These are phyloP conservation scores for Ogataea salicorniae DNA, from an alignment of 805 yeast genomes.

Conservation along the genomic window DNA sequence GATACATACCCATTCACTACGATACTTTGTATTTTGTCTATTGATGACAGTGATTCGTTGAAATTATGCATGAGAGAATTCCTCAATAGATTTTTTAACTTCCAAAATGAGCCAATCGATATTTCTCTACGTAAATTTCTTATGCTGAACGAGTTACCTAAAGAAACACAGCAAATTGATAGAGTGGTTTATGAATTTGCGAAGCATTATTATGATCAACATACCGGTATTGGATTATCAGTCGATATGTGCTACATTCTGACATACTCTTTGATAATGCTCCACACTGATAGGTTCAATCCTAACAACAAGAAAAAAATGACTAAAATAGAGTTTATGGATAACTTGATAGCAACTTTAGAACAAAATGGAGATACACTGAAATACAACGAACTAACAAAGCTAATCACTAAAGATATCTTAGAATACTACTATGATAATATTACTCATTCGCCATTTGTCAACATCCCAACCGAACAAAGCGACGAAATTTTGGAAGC, in stretches of 20 bases:
- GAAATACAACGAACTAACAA: slow-evolving; percentile 19
- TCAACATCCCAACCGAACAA: slow-evolving; percentile 31
- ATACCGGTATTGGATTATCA: slow-evolving; percentile 33
- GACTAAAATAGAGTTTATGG: slow-evolving; percentile 57
- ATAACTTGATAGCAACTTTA: slow-evolving; percentile 28
- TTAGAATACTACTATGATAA: slow-evolving; percentile 62
- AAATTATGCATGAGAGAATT: slow-evolving; percentile 19
- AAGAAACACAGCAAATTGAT: slow-evolving; percentile 74
- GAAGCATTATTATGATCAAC: slow-evolving; percentile 40
- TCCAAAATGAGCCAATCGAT: slow-evolving; percentile 55
- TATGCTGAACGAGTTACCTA: slow-evolving; percentile 55
- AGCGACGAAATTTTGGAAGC: slow-evolving; percentile 18
- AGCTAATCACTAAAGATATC: slow-evolving; percentile 36
- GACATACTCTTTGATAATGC: slow-evolving; percentile 59
- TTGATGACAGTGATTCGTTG: slow-evolving; percentile 27
- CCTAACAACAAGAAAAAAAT: slow-evolving; percentile 62
- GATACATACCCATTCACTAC: slow-evolving; percentile 21
- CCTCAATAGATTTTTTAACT: slow-evolving; percentile 39
- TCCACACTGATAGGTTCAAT: slow-evolving; percentile 73
- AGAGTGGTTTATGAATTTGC: slow-evolving; percentile 58
- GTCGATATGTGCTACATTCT: slow-evolving; percentile 56
- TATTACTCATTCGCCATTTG: slow-evolving; percentile 54
- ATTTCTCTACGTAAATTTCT: slow-evolving; percentile 57
- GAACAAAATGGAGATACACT: slow-evolving; percentile 13
- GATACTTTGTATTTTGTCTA: slow-evolving; percentile 27